phyloP scores from a whole-genome alignment of 2,329 filamentous ascomycete genomes.

The Aspergillus neotritici region DNA sequence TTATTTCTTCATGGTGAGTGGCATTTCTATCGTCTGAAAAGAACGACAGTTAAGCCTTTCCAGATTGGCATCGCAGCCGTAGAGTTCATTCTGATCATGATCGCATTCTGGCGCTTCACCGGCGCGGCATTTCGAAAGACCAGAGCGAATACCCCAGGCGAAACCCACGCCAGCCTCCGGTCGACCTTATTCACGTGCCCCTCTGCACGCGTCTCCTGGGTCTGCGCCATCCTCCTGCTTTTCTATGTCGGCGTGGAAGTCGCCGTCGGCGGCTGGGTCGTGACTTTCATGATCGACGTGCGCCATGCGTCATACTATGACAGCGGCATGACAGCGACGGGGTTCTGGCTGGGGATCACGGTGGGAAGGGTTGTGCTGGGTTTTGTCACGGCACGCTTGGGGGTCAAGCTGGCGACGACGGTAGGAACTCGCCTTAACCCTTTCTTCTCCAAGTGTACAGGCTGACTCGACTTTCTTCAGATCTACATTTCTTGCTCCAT shows the following conservation, averaged over 20 bases:
- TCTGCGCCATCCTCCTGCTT: conserved; percentile 60
- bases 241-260: conserved; percentile 71
- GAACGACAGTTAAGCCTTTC: not conserved
- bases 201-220: conserved; percentile 13
- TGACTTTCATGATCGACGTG: conserved; percentile 79
- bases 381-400: conserved; percentile 63
- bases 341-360: conserved; percentile 80
- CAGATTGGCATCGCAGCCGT: conserved; percentile 15
- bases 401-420: conserved; percentile 62
- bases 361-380: conserved; percentile 66
- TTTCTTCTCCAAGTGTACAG: not conserved
- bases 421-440: conserved; percentile 11
- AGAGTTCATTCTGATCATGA: conserved; percentile 13
- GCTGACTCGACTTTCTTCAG: conserved; percentile 14
- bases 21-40: too few relatives aligned
- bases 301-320: conserved; percentile 63
- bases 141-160: not conserved
- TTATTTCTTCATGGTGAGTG: conserved; percentile 66
- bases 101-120: conserved; percentile 11
- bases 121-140: not conserved
- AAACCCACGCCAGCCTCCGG: conserved; percentile 2
- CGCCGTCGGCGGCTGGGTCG: conserved; percentile 72
- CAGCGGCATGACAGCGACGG: conserved; percentile 68
- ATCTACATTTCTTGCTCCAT: conserved; percentile 61
- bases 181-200: conserved; percentile 7